Percentiles rank a stretch among this genome's conserved stretches.
Conservation (phyloP, 495 filamentous ascomycete species). For the Acidiella bohemica region DNA sequence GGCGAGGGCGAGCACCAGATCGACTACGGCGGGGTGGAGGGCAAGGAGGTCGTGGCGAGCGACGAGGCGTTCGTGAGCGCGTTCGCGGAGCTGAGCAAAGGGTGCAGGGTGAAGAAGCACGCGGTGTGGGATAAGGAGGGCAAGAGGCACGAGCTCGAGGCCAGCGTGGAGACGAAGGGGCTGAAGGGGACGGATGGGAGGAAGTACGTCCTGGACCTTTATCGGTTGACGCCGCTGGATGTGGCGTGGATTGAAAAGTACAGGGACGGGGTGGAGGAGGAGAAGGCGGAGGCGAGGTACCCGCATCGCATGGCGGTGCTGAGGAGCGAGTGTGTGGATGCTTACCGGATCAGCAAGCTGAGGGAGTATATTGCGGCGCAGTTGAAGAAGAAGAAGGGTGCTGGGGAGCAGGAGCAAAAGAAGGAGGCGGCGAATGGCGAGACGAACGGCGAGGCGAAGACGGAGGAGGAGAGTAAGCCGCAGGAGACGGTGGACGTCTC, state of each 20-base stretch:
- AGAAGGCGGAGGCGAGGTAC: slow-evolving; percentile 43
- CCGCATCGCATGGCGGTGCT: slow-evolving; percentile 93
- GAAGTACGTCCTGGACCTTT: slow-evolving; percentile 94
- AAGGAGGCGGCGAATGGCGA: slow-evolving; percentile 4
- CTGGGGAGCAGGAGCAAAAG: slow-evolving; percentile 12
- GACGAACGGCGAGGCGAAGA: slow-evolving; percentile 8
- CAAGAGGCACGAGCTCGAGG: slow-evolving; percentile 81
- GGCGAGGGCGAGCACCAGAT: slow-evolving; percentile 97
- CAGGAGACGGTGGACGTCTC: slow-evolving; percentile 62
- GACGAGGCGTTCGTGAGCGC: slow-evolving; percentile 71
- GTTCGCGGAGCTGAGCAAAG: slow-evolving; percentile 81
- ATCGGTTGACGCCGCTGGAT: slow-evolving; percentile 87
- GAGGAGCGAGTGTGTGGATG: slow-evolving; percentile 75
- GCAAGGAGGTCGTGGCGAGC: slow-evolving; percentile 84
- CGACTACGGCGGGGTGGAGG: slow-evolving; percentile 96
- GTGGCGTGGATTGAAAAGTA: slow-evolving; percentile 76
- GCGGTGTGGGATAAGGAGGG: slow-evolving; percentile 95
- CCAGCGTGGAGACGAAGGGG: slow-evolving; percentile 96
- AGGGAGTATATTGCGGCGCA: slow-evolving; percentile 70
- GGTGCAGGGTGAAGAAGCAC: slow-evolving; percentile 82
- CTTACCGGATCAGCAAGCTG: slow-evolving; percentile 71
- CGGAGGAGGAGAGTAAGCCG: slow-evolving; percentile 19
- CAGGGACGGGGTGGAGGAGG: slow-evolving; percentile 27
- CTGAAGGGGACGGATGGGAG: slow-evolving; percentile 91
- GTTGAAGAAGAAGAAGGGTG: slow-evolving; percentile 30